These are phyloP conservation scores for Aspergillus ellipticus DNA, from an alignment of 495 filamentous ascomycete species.

Conservation along the genomic window DNA sequence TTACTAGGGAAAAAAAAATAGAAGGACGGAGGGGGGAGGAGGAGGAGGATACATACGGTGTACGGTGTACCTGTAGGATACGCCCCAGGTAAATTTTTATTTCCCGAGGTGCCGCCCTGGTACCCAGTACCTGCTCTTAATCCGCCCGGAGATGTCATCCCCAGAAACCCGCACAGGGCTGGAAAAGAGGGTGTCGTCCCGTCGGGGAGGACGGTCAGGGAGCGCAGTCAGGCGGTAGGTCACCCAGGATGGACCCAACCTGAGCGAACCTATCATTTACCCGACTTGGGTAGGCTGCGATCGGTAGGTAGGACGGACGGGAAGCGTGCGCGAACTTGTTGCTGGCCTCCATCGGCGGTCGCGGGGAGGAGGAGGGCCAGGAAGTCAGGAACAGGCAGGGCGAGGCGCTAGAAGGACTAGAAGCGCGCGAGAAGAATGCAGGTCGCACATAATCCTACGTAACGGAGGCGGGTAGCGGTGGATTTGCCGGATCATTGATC, in stretches of 20 bases:
- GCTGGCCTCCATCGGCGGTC: slow-evolving; percentile 5
- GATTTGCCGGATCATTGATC: slow-evolving; percentile 23
- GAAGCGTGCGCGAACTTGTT: not conserved
- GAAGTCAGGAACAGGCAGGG: slow-evolving; percentile 7
- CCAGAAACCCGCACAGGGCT: slow-evolving; percentile 1
- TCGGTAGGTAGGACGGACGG: not conserved
- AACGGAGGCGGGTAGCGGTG: slow-evolving; percentile 31
- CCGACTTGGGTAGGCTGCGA: not conserved
- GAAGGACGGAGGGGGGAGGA: too few relatives aligned
- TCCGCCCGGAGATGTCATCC: not conserved
- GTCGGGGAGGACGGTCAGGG: not conserved
- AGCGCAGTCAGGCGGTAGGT: too few relatives aligned
- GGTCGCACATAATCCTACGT: slow-evolving; percentile 26
- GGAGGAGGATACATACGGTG: too few relatives aligned
- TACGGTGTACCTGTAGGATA: too few relatives aligned
- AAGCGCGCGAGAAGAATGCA: slow-evolving; percentile 35
- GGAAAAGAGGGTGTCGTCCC: too few relatives aligned
- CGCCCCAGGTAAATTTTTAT: not conserved
- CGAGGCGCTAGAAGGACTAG: slow-evolving; percentile 35
- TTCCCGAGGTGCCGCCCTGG: too few relatives aligned
- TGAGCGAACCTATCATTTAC: not conserved
- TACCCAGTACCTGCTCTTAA: too few relatives aligned
- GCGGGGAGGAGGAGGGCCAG: slow-evolving; percentile 15
- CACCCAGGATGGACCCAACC: too few relatives aligned
- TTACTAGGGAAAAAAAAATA: too few relatives aligned